Conservation (phyloP, 768 basidiomycete genomes). For the Fistulinella prunicolor region DNA sequence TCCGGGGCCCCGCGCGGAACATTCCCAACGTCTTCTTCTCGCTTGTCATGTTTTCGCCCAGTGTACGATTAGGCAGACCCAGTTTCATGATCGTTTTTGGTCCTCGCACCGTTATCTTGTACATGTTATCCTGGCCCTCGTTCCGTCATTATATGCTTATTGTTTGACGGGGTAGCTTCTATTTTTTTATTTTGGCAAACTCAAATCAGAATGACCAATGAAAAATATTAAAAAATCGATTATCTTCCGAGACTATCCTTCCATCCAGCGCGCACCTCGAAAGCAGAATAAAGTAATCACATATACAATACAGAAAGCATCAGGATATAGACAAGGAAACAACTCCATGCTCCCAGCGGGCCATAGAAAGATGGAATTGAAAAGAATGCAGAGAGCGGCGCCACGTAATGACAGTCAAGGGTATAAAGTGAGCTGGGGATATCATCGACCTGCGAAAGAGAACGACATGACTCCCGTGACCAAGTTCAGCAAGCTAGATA, state of each 20-base stretch:
- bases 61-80: slow-evolving; percentile 26
- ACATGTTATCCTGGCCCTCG: neutral
- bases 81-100: neutral
- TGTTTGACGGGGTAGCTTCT: no score
- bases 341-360: slow-evolving; percentile 10
- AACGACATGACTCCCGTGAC: slow-evolving; percentile 25
- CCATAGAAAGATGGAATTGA: slow-evolving; percentile 4
- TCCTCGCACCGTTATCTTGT: slow-evolving; percentile 13
- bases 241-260: slow-evolving; percentile 19
- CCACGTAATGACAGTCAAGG: slow-evolving; percentile 30
- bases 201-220: no score
- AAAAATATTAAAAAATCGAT: slow-evolving; percentile 22
- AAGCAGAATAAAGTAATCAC: slow-evolving; percentile 30
- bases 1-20: neutral
- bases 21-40: neutral
- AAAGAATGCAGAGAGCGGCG: slow-evolving; percentile 12
- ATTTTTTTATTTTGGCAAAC: no score
- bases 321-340: slow-evolving; percentile 28
- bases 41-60: slow-evolving; percentile 10
- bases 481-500: slow-evolving; percentile 32
- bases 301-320: slow-evolving; percentile 29
- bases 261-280: slow-evolving; percentile 15
- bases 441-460: slow-evolving; percentile 33
- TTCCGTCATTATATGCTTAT: no score
- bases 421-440: slow-evolving; percentile 26